Conservation (phyloP, 148 eudicot genomes). For the Agrostemma githago region DNA sequence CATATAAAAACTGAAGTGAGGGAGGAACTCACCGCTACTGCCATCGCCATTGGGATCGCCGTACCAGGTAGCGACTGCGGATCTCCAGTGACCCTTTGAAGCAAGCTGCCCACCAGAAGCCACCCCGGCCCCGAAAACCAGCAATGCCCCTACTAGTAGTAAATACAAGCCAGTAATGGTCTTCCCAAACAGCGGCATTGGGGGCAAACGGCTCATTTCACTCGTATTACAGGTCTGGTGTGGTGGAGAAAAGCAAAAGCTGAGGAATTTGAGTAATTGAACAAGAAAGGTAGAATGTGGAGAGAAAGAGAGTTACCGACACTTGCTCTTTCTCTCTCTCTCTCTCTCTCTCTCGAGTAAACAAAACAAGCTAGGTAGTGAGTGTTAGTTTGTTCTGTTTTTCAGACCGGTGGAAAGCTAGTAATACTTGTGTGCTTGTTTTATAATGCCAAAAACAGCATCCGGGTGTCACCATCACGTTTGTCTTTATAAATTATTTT, state of each 20-base stretch:
- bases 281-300: background rate
- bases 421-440: background rate
- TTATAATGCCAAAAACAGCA: constrained; percentile 20
- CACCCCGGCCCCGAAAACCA: constrained; percentile 22
- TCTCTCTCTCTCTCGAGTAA: background rate
- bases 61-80: constrained; percentile 96
- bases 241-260: background rate
- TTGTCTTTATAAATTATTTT: background rate
- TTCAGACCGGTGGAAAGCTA: background rate
- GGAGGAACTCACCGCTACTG: constrained; percentile 50
- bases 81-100: constrained; percentile 53
- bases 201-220: constrained; percentile 5
- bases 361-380: background rate
- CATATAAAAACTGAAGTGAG: too few species aligned
- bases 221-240: background rate
- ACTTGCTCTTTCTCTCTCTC: constrained; percentile 1
- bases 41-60: constrained; percentile 94
- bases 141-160: constrained; percentile 9
- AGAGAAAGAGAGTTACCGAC: constrained; percentile 15
- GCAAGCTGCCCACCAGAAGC: constrained; percentile 11
- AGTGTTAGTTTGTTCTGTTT: constrained; percentile 14
- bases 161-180: constrained; percentile 10
- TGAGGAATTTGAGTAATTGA: background rate
- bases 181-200: constrained; percentile 17
- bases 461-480: background rate